Evolutionary conservation across 2,329 filamentous ascomycete genomes (phyloP).

Genomic region (Aspergillus novofumigatus): DNA sequence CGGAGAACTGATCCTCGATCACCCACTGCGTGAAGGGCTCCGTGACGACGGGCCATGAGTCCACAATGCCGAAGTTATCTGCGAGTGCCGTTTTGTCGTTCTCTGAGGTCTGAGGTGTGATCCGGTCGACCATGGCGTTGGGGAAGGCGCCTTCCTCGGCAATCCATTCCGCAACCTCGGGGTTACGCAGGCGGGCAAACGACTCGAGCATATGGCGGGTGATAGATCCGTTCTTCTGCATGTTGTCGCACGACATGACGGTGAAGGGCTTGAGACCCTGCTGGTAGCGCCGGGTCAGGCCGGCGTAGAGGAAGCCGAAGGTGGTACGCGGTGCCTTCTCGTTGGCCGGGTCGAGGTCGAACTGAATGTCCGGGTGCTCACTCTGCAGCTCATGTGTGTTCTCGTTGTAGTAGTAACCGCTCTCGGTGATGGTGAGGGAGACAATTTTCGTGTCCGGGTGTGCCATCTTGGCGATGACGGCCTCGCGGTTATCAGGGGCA

Average conservation of each 20-base stretch:
- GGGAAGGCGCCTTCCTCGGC: conserved; percentile 47
- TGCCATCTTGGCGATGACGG: conserved; percentile 54
- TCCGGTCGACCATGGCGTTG: conserved; percentile 55
- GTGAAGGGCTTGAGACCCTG: conserved; percentile 51
- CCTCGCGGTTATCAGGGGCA: conserved; percentile 49
- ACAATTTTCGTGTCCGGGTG: conserved; percentile 53
- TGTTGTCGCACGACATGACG: conserved; percentile 55
- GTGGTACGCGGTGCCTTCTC: conserved; percentile 44
- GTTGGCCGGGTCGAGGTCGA: conserved; percentile 44
- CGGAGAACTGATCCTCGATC: conserved; percentile 50
- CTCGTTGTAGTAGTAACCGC: conserved; percentile 56
- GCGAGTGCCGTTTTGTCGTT: conserved; percentile 45
- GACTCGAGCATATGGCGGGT: conserved; percentile 50
- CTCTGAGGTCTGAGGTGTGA: conserved; percentile 49
- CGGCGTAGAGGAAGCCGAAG: conserved; percentile 52
- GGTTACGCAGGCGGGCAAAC: conserved; percentile 47
- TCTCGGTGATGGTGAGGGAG: conserved; percentile 54
- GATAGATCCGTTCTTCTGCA: conserved; percentile 55
- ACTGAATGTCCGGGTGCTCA: conserved; percentile 49
- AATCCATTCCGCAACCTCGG: conserved; percentile 50
- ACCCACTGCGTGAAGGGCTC: conserved; percentile 57
- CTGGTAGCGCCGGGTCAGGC: conserved; percentile 44
- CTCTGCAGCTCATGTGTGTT: conserved; percentile 52
- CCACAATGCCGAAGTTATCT: conserved; percentile 45
- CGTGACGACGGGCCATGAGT: conserved; percentile 52